Evolutionary conservation across 2,329 filamentous ascomycete genomes (phyloP), one percentile per base, ranked within the genome.

Genomic region (Aspergillus costaricaensis): DNA sequence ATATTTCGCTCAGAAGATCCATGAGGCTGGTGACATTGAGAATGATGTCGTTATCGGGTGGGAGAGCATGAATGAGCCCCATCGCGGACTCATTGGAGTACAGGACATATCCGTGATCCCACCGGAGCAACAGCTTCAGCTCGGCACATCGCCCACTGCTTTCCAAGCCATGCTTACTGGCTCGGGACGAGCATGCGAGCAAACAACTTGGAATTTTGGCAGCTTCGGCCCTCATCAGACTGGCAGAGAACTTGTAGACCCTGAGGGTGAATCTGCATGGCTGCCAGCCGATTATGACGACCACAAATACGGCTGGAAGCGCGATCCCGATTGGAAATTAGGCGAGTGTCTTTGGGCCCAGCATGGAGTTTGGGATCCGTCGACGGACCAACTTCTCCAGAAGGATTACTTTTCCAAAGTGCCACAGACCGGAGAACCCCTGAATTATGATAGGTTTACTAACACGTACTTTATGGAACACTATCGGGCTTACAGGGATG

Each of bases 331-430:
- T 7, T 99, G 95, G 95, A 93, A 89, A 74, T 80, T 99, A 17
- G 95, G 95, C n/a, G 87, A 96, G 76, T 98, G 95, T 71, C 76
- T 99, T 43, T 99, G 95, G 95, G 94, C 95, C 3, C 94, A 97
- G 72, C 93, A 99, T 74, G 94, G 93, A 1, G 87, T 99, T 5
- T 99, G 95, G 95, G 92, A 99, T 71, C 88, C 90, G 5, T 79
- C 82, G 4, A 90, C 85, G 2, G 92, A 97, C 72, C 86, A 85
- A 0, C 79, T 99, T 5, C 76, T 96, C 59, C 86, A 85, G 67
- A 96, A 93, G 69, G 87, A 96, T 73, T 97, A 98, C 76, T 99
- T 99, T 71, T 83, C 87, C 8, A 91, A 88, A 68, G 87, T 91
- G 63, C 93, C 93, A 0, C 82, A 80, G 15, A 92, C 88, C 1